These are phyloP conservation scores for Phytophthora pistaciae DNA, from an alignment of 352 stramenopile genomes.

Conservation along the genomic window DNA sequence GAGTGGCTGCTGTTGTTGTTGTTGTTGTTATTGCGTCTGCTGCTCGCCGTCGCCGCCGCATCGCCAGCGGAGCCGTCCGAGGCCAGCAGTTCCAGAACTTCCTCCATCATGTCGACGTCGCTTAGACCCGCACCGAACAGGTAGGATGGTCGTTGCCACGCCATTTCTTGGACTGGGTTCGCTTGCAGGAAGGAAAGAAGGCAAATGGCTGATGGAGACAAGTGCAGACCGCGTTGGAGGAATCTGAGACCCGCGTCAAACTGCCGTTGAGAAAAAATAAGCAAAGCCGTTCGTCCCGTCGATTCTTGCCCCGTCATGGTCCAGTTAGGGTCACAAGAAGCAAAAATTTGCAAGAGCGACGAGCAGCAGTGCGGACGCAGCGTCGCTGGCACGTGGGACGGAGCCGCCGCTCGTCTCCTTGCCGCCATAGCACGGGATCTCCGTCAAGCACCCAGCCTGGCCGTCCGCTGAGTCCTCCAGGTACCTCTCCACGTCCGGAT, in stretches of 20 bases:
- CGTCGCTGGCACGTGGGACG: constrained; percentile 1
- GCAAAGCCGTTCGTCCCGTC: background rate
- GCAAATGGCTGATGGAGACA: background rate
- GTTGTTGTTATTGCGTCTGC: background rate
- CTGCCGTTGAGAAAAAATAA: constrained; percentile 4
- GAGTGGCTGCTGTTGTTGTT: too few relatives aligned
- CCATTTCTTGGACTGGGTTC: constrained; percentile 5
- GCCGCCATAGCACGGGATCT: constrained; percentile 75
- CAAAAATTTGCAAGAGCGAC: background rate
- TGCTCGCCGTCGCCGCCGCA: constrained; percentile 12
- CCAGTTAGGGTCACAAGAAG: background rate
- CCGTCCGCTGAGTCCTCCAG: constrained; percentile 58
- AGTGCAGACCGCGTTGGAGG: too few relatives aligned
- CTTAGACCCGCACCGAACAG: constrained; percentile 18
- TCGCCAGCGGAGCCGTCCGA: constrained; percentile 9
- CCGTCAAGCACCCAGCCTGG: constrained; percentile 42
- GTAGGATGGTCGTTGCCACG: constrained; percentile 22
- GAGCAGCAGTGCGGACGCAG: background rate
- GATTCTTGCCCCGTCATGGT: constrained; percentile 2
- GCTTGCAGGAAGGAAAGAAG: background rate
- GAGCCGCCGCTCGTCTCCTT: constrained; percentile 13
- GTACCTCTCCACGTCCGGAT: constrained; percentile 70
- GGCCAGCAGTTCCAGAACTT: constrained; percentile 39
- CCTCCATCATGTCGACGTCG: constrained; percentile 40
- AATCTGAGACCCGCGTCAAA: constrained; percentile 17